phyloP scores from a whole-genome alignment of 352 stramenopile species.

The Peronospora destructor region DNA sequence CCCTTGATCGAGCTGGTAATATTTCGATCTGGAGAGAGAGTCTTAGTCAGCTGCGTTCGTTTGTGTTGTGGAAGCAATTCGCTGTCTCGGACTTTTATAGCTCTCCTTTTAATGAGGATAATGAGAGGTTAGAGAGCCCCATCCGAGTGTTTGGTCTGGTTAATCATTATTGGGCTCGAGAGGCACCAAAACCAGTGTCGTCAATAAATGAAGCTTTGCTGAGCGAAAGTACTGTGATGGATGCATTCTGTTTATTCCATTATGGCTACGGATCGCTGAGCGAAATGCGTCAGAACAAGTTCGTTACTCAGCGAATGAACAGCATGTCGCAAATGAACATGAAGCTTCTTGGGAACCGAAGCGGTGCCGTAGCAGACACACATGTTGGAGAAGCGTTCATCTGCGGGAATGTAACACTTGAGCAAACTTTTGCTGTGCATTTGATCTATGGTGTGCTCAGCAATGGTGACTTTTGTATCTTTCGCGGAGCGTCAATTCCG shows the following conservation, averaged over 20 bases:
- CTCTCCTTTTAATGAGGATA: constrained; percentile 11
- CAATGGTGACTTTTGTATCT: constrained; percentile 71
- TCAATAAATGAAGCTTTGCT: constrained; percentile 54
- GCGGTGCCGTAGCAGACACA: constrained; percentile 48
- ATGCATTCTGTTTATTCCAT: constrained; percentile 63
- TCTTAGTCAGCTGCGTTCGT: constrained; percentile 36
- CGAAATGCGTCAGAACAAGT: constrained; percentile 45
- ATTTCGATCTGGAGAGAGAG: constrained; percentile 79
- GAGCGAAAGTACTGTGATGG: constrained; percentile 61
- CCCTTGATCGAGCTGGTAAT: constrained; percentile 51
- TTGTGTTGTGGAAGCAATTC: constrained; percentile 67
- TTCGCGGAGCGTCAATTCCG: constrained; percentile 53
- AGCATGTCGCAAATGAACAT: constrained; percentile 50
- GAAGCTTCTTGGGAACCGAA: constrained; percentile 52
- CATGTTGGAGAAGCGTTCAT: constrained; percentile 61
- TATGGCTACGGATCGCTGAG: constrained; percentile 56
- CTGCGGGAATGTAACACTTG: constrained; percentile 44
- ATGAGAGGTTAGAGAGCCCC: constrained; percentile 2
- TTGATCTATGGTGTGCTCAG: constrained; percentile 55
- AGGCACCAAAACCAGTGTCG: constrained; percentile 10
- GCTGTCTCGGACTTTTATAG: constrained; percentile 31
- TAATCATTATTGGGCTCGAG: constrained; percentile 36
- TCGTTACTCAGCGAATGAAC: constrained; percentile 66
- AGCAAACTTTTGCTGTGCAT: constrained; percentile 61
- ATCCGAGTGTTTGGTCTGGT: constrained; percentile 31